Evolutionary conservation across 2,329 filamentous ascomycete genomes (phyloP), one percentile per base, ranked within the genome.

Genomic region (Chrysoporthe deuterocubensis): DNA sequence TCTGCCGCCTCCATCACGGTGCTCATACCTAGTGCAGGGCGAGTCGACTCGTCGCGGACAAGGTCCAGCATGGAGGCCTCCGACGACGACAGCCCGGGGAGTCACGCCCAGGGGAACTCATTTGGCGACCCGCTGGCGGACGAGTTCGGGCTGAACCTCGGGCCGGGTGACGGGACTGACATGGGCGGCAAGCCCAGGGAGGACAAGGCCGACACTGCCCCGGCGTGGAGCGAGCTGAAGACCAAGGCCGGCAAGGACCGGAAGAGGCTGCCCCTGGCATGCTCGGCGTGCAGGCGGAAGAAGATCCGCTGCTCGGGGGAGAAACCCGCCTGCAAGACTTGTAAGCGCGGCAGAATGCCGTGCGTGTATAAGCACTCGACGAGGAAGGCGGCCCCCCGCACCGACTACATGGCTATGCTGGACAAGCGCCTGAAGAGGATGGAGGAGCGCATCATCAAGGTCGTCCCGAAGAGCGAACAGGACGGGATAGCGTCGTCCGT

Each of bases 371-470:
- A 98, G 76, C 93, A 97, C 69, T 98, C 94, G 0, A 94, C 94
- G 4, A 87, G 96, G 69, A 98, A 98, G 78, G 94, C 95, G 1
- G 94, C 94, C 3, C 96, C 96, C 2, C 87, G 96, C 64, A 98
- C 96, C 21, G 96, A 98, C 79, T 98, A 98, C 79, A 98, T 98
- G 96, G 94, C 94, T 54, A 98, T 98, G 94, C 82, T 98, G 74
- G 96, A 98, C 80, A 97, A 97, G 80, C 88, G 96, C 64, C 79
- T 98, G 72, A 97, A 97, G 82, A 87, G 95, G 67, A 98, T 98
- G 96, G 96, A 99, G 79, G 95, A 98, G 75, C 90, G 95, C 67
- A 96, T 98, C 71, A 96, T 98, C 81, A 97, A 97, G 78, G 91
- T 95, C 68, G 91, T 98, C 40, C 95, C 96, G 0, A 97, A 95